A percentile compares a stretch with the other conserved stretches of the same genome.
Evolutionary conservation across 2,329 filamentous ascomycete genomes (phyloP).

Genomic region (Microcyclosporella mali): DNA sequence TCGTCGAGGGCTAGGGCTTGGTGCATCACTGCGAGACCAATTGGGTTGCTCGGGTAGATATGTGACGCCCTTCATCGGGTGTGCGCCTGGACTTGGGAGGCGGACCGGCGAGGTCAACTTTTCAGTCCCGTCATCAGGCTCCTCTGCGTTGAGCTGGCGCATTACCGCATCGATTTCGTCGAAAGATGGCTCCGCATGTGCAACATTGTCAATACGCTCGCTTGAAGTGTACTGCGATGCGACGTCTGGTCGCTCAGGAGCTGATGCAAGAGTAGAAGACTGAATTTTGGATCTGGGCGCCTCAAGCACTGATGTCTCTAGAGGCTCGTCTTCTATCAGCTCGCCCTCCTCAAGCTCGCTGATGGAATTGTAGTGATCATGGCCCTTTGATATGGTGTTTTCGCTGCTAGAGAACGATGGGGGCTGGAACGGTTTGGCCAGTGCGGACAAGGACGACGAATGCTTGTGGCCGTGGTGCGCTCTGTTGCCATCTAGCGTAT

Average conservation of each 20-base stretch:
- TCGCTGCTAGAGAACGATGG: constrained; percentile 18
- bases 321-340: constrained; percentile 22
- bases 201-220: constrained; percentile 17
- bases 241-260: constrained; percentile 3
- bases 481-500: neutral
- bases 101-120: constrained; percentile 12
- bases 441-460: constrained; percentile 58
- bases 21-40: constrained; percentile 57
- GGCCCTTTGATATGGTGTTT: constrained; percentile 1
- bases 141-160: constrained; percentile 69
- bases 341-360: constrained; percentile 32
- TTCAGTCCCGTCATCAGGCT: constrained; percentile 53
- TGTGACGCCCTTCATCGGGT: constrained; percentile 26
- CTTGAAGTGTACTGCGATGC: constrained; percentile 2
- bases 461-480: constrained; percentile 15
- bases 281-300: neutral
- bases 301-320: constrained; percentile 13
- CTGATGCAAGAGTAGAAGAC: constrained; percentile 1
- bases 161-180: constrained; percentile 92
- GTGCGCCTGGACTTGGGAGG: constrained; percentile 22
- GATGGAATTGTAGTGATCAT: constrained; percentile 22
- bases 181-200: constrained; percentile 48
- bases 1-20: constrained; percentile 60
- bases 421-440: constrained; percentile 61
- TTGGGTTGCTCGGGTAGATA: constrained; percentile 22